phyloP scores from a whole-genome alignment of 768 basidiomycete species.

The Psilocybe subaeruginosa region DNA sequence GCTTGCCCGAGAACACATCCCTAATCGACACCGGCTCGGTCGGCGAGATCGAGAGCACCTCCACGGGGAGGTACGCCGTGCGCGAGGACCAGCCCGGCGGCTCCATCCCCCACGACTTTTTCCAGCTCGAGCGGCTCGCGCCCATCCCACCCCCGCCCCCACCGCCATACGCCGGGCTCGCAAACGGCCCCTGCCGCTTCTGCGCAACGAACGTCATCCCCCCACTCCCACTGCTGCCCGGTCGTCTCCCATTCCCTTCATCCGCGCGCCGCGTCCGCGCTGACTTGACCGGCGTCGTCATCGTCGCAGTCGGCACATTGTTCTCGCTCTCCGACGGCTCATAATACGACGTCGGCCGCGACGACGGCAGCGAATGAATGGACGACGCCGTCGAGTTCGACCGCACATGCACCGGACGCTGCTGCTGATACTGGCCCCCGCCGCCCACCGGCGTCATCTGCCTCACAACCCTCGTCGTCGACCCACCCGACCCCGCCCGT shows the following conservation, averaged over 20 bases:
- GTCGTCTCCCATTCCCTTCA: slow-evolving; percentile 44
- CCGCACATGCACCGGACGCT: slow-evolving; percentile 61
- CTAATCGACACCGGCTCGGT: slow-evolving; percentile 56
- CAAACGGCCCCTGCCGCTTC: slow-evolving; percentile 77
- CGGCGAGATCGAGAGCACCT: slow-evolving; percentile 73
- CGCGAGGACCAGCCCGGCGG: slow-evolving; percentile 85
- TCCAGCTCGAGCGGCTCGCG: slow-evolving; percentile 70
- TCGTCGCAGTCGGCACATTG: slow-evolving; percentile 39
- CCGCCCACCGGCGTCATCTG: slow-evolving; percentile 43
- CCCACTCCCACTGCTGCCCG: slow-evolving; percentile 25
- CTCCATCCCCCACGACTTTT: slow-evolving; percentile 87
- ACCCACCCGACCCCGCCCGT: slow-evolving; percentile 78
- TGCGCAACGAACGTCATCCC: slow-evolving; percentile 79
- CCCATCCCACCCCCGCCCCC: slow-evolving; percentile 46
- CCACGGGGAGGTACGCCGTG: slow-evolving; percentile 68
- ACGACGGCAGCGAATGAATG: slow-evolving; percentile 73
- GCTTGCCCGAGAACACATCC: slow-evolving; percentile 81
- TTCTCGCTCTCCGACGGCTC: slow-evolving; percentile 73
- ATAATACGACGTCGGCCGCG: slow-evolving; percentile 77
- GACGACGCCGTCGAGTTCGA: slow-evolving; percentile 82
- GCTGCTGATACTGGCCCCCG: not conserved
- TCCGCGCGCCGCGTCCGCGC: slow-evolving; percentile 48
- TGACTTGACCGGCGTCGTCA: slow-evolving; percentile 61
- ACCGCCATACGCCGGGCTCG: slow-evolving; percentile 47
- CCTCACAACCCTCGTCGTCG: slow-evolving; percentile 80